Percentiles rank a stretch among this genome's conserved stretches.
phyloP scores from a whole-genome alignment of 768 basidiomycete species.

The Amylocystis lapponica region DNA sequence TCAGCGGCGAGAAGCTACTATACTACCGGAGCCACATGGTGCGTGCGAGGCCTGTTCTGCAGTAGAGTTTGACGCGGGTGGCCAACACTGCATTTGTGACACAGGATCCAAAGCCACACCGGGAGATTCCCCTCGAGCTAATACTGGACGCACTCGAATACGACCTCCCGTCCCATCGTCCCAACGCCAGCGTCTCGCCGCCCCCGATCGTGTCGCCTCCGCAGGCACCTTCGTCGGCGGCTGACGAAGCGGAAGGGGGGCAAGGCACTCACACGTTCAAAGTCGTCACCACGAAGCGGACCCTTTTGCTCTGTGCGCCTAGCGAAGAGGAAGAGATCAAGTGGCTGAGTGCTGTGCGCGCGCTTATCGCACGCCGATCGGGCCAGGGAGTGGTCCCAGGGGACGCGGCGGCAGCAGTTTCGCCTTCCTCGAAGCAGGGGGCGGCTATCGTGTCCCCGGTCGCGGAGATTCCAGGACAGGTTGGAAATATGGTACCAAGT shows the following conservation, averaged over 20 bases:
- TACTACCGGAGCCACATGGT: slow-evolving; percentile 97
- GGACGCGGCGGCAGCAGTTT: slow-evolving; percentile 15
- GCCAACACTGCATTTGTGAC: slow-evolving; percentile 5
- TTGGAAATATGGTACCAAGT: slow-evolving; percentile 6
- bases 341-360: slow-evolving; percentile 93
- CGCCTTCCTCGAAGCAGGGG: slow-evolving; percentile 4
- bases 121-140: slow-evolving; percentile 76
- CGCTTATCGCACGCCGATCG: slow-evolving; percentile 72
- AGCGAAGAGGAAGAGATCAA: slow-evolving; percentile 97
- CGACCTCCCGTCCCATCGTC: slow-evolving; percentile 52
- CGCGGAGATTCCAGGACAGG: slow-evolving; percentile 10
- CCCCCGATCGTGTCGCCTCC: slow-evolving; percentile 32
- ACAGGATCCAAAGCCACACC: slow-evolving; percentile 87
- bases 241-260: slow-evolving; percentile 38
- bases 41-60: slow-evolving; percentile 26
- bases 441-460: slow-evolving; percentile 1
- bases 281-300: slow-evolving; percentile 91
- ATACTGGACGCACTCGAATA: slow-evolving; percentile 93
- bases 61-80: not conserved
- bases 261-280: slow-evolving; percentile 74
- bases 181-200: slow-evolving; percentile 21
- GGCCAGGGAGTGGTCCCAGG: slow-evolving; percentile 29
- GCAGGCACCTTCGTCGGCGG: slow-evolving; percentile 19
- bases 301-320: slow-evolving; percentile 86
- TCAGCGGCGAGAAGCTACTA: slow-evolving; percentile 82